phyloP scores from a whole-genome alignment of 2,329 filamentous ascomycete genomes.

The Penicillium sp. region DNA sequence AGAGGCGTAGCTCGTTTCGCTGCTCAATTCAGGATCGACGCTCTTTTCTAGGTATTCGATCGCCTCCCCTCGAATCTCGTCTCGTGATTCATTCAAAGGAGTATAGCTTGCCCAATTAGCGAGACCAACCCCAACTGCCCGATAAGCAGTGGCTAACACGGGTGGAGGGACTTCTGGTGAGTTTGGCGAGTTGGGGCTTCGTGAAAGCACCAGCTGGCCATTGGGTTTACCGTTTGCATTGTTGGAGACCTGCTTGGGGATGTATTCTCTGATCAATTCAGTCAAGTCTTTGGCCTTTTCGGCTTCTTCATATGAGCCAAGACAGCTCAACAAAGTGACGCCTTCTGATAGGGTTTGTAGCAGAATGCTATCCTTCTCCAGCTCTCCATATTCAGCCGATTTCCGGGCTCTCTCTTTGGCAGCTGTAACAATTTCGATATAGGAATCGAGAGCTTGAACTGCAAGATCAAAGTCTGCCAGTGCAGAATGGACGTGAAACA shows the following conservation, averaged over 20 bases:
- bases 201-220: constrained; percentile 17
- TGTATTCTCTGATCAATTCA: constrained; percentile 68
- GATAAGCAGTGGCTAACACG: constrained; percentile 69
- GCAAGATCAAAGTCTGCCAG: constrained; percentile 90
- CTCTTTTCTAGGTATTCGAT: constrained; percentile 72
- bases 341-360: constrained; percentile 76
- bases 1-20: constrained; percentile 68
- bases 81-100: constrained; percentile 67
- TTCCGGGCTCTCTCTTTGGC: constrained; percentile 82
- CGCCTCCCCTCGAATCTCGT: constrained; percentile 73
- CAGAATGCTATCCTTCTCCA: constrained; percentile 76
- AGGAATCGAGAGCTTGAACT: constrained; percentile 86
- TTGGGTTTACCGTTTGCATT: constrained; percentile 23
- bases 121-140: constrained; percentile 79
- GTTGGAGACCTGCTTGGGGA: constrained; percentile 58
- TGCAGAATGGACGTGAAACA: constrained; percentile 83
- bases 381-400: constrained; percentile 57
- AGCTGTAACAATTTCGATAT: constrained; percentile 80
- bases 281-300: constrained; percentile 75
- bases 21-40: constrained; percentile 63
- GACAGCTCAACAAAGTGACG: constrained; percentile 76
- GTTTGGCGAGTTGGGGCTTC: constrained; percentile 16
- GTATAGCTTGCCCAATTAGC: constrained; percentile 85
- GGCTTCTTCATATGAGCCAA: constrained; percentile 69
- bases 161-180: constrained; percentile 52